Percentiles rank a stretch among this genome's conserved stretches.
phyloP scores from a whole-genome alignment of 2,329 filamentous ascomycete species.

The Lachnellula subtilissima region DNA sequence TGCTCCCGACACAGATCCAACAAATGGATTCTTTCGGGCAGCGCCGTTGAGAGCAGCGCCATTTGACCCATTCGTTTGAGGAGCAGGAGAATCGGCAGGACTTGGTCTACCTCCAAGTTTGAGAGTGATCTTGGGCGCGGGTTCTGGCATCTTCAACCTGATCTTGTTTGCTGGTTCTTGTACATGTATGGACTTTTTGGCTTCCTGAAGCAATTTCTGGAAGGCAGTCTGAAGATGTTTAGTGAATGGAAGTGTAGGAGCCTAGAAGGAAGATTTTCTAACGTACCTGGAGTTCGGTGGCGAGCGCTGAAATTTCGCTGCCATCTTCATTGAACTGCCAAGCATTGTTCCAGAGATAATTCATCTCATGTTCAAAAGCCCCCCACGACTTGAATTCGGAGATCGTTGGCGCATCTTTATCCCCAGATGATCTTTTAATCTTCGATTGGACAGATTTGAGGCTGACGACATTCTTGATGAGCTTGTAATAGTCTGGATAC shows the following conservation, averaged over 20 bases:
- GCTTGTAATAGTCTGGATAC: constrained; percentile 79
- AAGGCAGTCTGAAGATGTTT: constrained; percentile 56
- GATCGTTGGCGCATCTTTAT: constrained; percentile 53
- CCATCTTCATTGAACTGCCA: constrained; percentile 88
- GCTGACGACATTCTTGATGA: constrained; percentile 77
- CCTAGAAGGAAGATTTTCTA: constrained; percentile 9
- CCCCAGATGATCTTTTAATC: constrained; percentile 67
- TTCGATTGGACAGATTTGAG: constrained; percentile 73
- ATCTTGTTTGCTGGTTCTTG: constrained; percentile 66
- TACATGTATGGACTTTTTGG: constrained; percentile 67
- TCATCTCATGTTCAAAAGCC: constrained; percentile 73
- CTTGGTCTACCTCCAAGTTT: constrained; percentile 56
- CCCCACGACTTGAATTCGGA: constrained; percentile 78
- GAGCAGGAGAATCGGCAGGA: constrained; percentile 48
- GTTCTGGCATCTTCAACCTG: constrained; percentile 65
- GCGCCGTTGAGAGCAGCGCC: constrained; percentile 19
- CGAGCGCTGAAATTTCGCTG: constrained; percentile 75
- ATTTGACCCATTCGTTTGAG: constrained; percentile 39
- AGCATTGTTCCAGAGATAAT: constrained; percentile 82
- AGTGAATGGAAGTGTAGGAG: constrained; percentile 3
- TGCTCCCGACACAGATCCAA: constrained; percentile 17
- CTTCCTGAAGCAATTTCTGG: constrained; percentile 61
- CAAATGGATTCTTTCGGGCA: constrained; percentile 29
- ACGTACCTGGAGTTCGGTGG: constrained; percentile 71
- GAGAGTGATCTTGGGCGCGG: constrained; percentile 64